phyloP scores from a whole-genome alignment of 805 yeast species.

The Hanseniaspora valbyensis region DNA sequence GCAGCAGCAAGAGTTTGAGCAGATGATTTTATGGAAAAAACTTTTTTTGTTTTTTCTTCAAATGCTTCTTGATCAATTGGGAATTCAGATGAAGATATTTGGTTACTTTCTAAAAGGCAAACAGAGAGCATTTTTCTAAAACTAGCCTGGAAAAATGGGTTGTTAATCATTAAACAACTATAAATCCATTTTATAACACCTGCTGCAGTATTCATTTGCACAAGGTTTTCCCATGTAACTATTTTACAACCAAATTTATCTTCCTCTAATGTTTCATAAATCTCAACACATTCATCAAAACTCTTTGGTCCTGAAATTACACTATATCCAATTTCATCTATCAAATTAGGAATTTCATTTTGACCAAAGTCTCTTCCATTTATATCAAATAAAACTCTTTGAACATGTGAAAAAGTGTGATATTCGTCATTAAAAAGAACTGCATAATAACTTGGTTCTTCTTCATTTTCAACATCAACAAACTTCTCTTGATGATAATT shows the following conservation, averaged over 20 bases:
- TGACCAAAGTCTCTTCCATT: background rate
- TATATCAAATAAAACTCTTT: constrained; percentile 31
- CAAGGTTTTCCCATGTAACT: constrained; percentile 4
- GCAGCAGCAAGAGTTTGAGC: background rate
- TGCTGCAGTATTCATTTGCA: constrained; percentile 6
- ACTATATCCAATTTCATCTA: constrained; percentile 3
- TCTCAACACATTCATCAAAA: background rate
- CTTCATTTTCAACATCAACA: constrained; percentile 13
- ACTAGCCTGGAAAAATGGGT: constrained; percentile 30
- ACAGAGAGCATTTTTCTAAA: constrained; percentile 32
- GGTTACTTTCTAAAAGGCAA: constrained; percentile 22
- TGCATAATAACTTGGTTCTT: constrained; percentile 39
- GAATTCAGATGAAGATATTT: background rate
- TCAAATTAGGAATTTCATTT: background rate
- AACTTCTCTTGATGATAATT: background rate
- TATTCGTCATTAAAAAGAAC: constrained; percentile 71
- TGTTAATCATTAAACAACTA: constrained; percentile 33
- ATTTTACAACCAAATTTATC: constrained; percentile 6
- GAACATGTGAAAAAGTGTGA: constrained; percentile 51
- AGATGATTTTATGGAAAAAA: background rate
- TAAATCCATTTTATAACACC: constrained; percentile 42
- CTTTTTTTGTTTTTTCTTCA: background rate
- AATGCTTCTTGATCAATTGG: background rate
- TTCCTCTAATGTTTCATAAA: background rate
- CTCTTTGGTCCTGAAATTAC: background rate